phyloP scores from a whole-genome alignment of 2,329 filamentous ascomycete species.

The Pseudohalonectria lignicola region DNA sequence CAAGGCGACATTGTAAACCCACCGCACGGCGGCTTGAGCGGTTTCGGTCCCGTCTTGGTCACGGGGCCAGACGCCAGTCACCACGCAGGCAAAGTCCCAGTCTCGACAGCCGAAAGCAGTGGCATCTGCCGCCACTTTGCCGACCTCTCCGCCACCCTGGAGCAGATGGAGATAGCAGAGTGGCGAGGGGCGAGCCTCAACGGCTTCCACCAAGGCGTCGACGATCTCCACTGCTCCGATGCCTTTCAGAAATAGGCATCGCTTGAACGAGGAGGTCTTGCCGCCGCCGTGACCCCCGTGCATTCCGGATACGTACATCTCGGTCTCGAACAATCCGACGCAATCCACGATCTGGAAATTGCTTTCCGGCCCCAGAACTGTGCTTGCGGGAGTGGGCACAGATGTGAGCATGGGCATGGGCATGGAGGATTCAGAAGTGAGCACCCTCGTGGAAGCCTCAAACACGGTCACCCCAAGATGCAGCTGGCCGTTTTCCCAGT shows the following conservation, averaged over 20 bases:
- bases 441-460: slow-evolving; percentile 21
- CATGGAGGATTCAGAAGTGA: slow-evolving; percentile 5
- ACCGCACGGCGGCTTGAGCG: slow-evolving; percentile 27
- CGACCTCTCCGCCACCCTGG: slow-evolving; percentile 44
- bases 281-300: slow-evolving; percentile 45
- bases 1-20: slow-evolving; percentile 43
- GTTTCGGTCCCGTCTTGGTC: slow-evolving; percentile 32
- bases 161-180: slow-evolving; percentile 52
- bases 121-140: slow-evolving; percentile 27
- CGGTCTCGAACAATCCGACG: slow-evolving; percentile 41
- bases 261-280: slow-evolving; percentile 55
- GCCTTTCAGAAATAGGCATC: slow-evolving; percentile 46
- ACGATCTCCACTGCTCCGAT: slow-evolving; percentile 25
- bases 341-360: slow-evolving; percentile 27
- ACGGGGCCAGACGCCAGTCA: slow-evolving; percentile 51
- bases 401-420: slow-evolving; percentile 5
- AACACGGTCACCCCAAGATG: slow-evolving; percentile 40
- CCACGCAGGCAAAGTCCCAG: slow-evolving; percentile 53
- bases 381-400: slow-evolving; percentile 3
- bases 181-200: slow-evolving; percentile 35
- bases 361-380: slow-evolving; percentile 21
- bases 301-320: slow-evolving; percentile 51
- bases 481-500: slow-evolving; percentile 30
- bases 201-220: slow-evolving; percentile 27
- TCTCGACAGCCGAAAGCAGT: slow-evolving; percentile 53